Evolutionary conservation across 768 basidiomycete species (phyloP).

Genomic region (Pleurotus giganteus): DNA sequence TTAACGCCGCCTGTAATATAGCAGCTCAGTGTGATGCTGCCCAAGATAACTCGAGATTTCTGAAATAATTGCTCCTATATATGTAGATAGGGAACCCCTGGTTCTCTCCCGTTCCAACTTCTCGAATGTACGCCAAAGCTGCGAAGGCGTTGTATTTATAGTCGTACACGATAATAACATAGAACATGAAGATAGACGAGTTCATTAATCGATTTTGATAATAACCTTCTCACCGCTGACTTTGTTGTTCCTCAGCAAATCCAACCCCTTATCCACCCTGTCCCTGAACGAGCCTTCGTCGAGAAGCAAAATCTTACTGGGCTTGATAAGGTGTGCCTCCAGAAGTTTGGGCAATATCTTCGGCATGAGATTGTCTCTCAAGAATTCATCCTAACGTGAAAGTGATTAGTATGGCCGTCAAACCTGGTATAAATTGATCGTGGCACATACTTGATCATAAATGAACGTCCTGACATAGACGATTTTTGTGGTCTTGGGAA

Average conservation of each 20-base stretch:
- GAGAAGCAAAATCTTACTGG: slow-evolving; percentile 37
- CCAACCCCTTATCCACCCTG: slow-evolving; percentile 38
- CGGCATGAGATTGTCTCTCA: slow-evolving; percentile 44
- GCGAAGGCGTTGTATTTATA: too few relatives aligned
- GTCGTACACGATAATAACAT: too few relatives aligned
- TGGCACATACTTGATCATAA: slow-evolving; percentile 34
- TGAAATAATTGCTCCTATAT: slow-evolving; percentile 17
- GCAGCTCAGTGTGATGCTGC: slow-evolving; percentile 49
- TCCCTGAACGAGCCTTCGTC: slow-evolving; percentile 42
- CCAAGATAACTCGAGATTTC: slow-evolving; percentile 47
- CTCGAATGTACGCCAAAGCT: too few relatives aligned
- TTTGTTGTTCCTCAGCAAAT: slow-evolving; percentile 44
- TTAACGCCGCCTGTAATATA: slow-evolving; percentile 43
- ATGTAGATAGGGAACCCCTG: too few relatives aligned
- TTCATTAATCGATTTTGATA: slow-evolving; percentile 3
- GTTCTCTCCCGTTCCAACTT: too few relatives aligned
- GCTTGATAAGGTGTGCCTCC: slow-evolving; percentile 34
- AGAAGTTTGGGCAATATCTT: slow-evolving; percentile 44
- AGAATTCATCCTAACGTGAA: slow-evolving; percentile 31
- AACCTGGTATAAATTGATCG: background rate
- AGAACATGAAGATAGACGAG: background rate
- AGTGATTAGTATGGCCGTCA: background rate
- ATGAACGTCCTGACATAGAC: slow-evolving; percentile 39
- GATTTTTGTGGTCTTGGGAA: slow-evolving; percentile 33
- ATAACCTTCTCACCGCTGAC: slow-evolving; percentile 38